Evolutionary conservation across 2,329 filamentous ascomycete species (phyloP), one percentile per base, ranked within the genome.

Genomic region (Penicillium glabrum): DNA sequence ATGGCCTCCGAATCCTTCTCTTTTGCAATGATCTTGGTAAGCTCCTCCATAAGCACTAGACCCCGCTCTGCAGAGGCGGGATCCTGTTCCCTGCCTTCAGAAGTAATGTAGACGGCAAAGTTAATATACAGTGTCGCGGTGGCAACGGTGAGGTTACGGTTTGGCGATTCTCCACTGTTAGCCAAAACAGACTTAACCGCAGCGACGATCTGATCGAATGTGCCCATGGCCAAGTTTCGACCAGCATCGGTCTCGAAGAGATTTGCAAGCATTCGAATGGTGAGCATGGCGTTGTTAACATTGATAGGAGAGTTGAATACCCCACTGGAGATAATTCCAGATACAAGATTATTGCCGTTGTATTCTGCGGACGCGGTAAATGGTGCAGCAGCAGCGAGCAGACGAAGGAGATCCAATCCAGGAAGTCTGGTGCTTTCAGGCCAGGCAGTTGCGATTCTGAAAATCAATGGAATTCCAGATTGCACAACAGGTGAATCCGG

Each of bases 201-300:
- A 2, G 79, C 74, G 5, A 90, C 78, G 5, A 89, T 83, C 39
- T 82, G 79, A 41, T 87, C 83, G 21, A 87, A 85, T 44, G 80
- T 78, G 21, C 77, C 77, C 13, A 84, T 82, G 6, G 86, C 85
- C 3, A 91, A 76, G 46, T 79, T 77, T 23, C 90, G 85, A 16
- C 95, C 95, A 55, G 88, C 81, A 0, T 85, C 78, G 0, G 90
- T 90, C 58, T 85, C 83, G 69, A 97, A 96, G 8, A 97, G 79
- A 66, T 99, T 99, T 29, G 86, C 88, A 48, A 98, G 81, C 14
- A 88, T 85, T 4, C 95, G 89, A 13, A 91, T 81, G 0, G 89
- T 87, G 80, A 99, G 89, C 88, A 98, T 96, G 11, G 86, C 84
- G 63, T 91, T 91, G 74, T 97, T 97, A 52, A 88, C 82, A 37